Conservation (phyloP, 169 alveolate species). For the Plasmodium vivax region DNA sequence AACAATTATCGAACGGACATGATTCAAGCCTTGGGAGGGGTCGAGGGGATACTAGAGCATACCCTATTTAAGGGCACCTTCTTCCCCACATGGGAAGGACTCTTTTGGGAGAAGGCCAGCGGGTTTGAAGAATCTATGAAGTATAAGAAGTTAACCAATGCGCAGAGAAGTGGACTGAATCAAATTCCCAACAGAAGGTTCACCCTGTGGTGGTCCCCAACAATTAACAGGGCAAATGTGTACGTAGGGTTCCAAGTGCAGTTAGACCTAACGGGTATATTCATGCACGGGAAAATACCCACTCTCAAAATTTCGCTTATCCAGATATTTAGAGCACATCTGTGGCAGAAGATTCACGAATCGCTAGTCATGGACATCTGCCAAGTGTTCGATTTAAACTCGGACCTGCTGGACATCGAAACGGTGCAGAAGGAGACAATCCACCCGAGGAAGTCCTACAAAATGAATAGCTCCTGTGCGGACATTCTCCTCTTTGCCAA, state of each 20-base stretch:
- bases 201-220: slow-evolving; percentile 99
- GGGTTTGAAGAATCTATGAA: slow-evolving; percentile 99
- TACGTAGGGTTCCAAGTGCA: slow-evolving; percentile 99
- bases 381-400: slow-evolving; percentile 98
- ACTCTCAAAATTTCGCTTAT: slow-evolving; percentile 99
- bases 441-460: slow-evolving; percentile 99
- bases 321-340: slow-evolving; percentile 99
- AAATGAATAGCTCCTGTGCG: slow-evolving; percentile 99
- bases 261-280: slow-evolving; percentile 99
- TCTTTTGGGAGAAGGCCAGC: slow-evolving; percentile 99
- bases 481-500: slow-evolving; percentile 98
- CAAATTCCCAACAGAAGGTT: slow-evolving; percentile 99
- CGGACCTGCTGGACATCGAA: slow-evolving; percentile 98
- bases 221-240: slow-evolving; percentile 99
- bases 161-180: slow-evolving; percentile 99
- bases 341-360: slow-evolving; percentile 99
- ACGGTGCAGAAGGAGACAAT: slow-evolving; percentile 99
- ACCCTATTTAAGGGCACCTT: slow-evolving; percentile 99
- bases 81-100: slow-evolving; percentile 99
- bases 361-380: slow-evolving; percentile 99
- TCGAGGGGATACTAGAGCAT: slow-evolving; percentile 99
- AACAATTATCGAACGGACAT: slow-evolving; percentile 99
- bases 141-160: slow-evolving; percentile 99
- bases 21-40: slow-evolving; percentile 99
- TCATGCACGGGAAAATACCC: slow-evolving; percentile 99